phyloP scores from a whole-genome alignment of 1,284 basidiomycete genomes.

The Ganoderma boninense region DNA sequence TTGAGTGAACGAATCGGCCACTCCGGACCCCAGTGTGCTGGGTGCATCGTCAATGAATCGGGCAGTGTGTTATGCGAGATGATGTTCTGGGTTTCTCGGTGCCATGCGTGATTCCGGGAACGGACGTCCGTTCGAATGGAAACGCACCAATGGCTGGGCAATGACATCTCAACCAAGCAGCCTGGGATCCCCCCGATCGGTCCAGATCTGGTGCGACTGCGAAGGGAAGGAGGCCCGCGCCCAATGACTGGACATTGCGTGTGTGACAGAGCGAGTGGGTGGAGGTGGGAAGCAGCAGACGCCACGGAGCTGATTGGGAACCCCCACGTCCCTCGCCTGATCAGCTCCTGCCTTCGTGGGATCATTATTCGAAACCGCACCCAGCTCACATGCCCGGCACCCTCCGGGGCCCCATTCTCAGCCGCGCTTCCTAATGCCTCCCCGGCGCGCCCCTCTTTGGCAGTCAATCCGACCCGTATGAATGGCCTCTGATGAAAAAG shows the following conservation, averaged over 20 bases:
- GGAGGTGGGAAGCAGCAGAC: constrained; percentile 14
- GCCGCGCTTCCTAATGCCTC: constrained; percentile 30
- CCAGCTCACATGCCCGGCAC: constrained; percentile 27
- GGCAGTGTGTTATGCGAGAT: constrained; percentile 25
- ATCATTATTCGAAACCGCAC: constrained; percentile 4
- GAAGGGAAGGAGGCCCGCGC: constrained; percentile 13
- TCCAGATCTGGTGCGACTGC: constrained; percentile 10
- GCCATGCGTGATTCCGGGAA: constrained; percentile 29
- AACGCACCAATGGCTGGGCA: constrained; percentile 19
- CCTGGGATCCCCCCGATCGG: constrained; percentile 23
- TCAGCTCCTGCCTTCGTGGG: constrained; percentile 20
- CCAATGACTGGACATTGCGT: constrained; percentile 1
- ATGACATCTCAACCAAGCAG: constrained; percentile 20
- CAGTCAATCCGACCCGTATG: constrained; percentile 17
- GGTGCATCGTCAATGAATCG: constrained; percentile 29
- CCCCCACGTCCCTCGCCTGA: constrained; percentile 28
- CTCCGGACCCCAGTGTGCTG: constrained; percentile 25
- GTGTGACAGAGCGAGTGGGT: not conserved
- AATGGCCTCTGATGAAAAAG: constrained; percentile 19
- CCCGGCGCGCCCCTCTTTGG: constrained; percentile 22
- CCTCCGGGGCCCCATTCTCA: constrained; percentile 19
- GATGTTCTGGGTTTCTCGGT: constrained; percentile 30
- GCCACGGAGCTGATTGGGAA: constrained; percentile 33
- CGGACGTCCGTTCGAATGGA: constrained; percentile 25
- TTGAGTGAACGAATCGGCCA: constrained; percentile 32